Evolutionary conservation across 305 asterid genomes (phyloP), one percentile per base, ranked within the genome.

Genomic region (Solanum hybrid): DNA sequence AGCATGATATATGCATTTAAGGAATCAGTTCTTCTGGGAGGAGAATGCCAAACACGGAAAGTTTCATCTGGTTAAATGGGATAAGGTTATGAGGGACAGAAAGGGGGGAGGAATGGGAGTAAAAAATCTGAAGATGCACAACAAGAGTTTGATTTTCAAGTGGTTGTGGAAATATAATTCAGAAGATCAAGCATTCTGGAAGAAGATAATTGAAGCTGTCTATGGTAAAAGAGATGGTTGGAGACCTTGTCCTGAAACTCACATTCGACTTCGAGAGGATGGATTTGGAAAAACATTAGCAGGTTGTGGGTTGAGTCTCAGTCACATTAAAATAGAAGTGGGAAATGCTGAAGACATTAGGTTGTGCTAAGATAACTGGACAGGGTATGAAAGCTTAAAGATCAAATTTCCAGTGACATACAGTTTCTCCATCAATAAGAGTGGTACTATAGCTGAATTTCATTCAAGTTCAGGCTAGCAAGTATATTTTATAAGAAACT

Each of bases 1-100:
- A 85, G 76, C 76, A 85, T 85, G 42, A 85, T 85, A 85, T 57
- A 51, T 85, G 75, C 20, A 85, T 85, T 84, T 84, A 31, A 79
- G 85, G 85, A 35, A 79, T 36, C 85, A 79, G 57, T 79, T 35
- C 61, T 36, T 79, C 20, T 22, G 57, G 85, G 31, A 79, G 22
- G 33, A 28, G 22, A 79, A 79, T 79, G 57, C 22, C 85, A 35
- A 36, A 36, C 10, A 79, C 11, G 0, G 57, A n/a, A 79, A 79
- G 85, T 79, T 79, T 79, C 85, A 36, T 36, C 85, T 79, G 85
- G 29, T 79, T 79, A 36, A 36, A 79, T 36, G 57, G 85, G 85
- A 79, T 18, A 79, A 36, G 51, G 31, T 36, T 36, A 79, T 22
- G 31, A 36, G 85, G 61, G 61, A 79, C 57, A n/a, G 85, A 36